phyloP scores from a whole-genome alignment of 805 yeast genomes.

The Ogataea glucozyma region DNA sequence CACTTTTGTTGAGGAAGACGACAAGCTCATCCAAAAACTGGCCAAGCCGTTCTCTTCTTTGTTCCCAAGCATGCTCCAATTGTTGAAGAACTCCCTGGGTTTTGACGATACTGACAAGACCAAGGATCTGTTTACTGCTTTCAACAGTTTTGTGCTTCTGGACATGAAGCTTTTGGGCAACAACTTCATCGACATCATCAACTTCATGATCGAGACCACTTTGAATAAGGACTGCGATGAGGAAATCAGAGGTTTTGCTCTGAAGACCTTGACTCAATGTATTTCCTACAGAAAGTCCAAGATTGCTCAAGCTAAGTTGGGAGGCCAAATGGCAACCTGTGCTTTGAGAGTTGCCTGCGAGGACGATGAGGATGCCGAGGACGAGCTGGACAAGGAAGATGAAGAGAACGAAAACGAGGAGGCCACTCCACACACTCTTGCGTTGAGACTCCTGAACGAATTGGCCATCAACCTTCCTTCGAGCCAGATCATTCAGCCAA shows the following conservation, averaged over 20 bases:
- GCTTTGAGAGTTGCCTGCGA: slow-evolving; percentile 80
- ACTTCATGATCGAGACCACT: slow-evolving; percentile 75
- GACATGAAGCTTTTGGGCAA: slow-evolving; percentile 82
- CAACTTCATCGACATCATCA: slow-evolving; percentile 64
- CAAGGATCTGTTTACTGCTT: slow-evolving; percentile 75
- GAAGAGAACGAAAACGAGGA: slow-evolving; percentile 95
- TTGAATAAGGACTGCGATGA: slow-evolving; percentile 66
- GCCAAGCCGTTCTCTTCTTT: slow-evolving; percentile 54
- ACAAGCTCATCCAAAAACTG: slow-evolving; percentile 44
- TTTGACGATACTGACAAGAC: slow-evolving; percentile 73
- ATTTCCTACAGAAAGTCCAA: slow-evolving; percentile 80
- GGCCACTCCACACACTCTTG: slow-evolving; percentile 72
- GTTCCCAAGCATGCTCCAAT: slow-evolving; percentile 79
- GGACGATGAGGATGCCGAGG: slow-evolving; percentile 74
- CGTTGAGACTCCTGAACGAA: slow-evolving; percentile 75
- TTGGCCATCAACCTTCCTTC: slow-evolving; percentile 89
- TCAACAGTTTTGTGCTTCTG: slow-evolving; percentile 74
- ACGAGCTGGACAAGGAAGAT: slow-evolving; percentile 73
- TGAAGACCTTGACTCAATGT: slow-evolving; percentile 80
- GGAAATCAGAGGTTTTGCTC: slow-evolving; percentile 79
- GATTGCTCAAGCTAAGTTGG: slow-evolving; percentile 76
- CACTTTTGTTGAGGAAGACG: slow-evolving; percentile 62
- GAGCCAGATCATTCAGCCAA: slow-evolving; percentile 81
- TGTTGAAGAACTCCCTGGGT: slow-evolving; percentile 70
- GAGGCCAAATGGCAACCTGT: slow-evolving; percentile 72